Conservation (phyloP, 2,329 filamentous ascomycete species). For the Trichoderma koningii region DNA sequence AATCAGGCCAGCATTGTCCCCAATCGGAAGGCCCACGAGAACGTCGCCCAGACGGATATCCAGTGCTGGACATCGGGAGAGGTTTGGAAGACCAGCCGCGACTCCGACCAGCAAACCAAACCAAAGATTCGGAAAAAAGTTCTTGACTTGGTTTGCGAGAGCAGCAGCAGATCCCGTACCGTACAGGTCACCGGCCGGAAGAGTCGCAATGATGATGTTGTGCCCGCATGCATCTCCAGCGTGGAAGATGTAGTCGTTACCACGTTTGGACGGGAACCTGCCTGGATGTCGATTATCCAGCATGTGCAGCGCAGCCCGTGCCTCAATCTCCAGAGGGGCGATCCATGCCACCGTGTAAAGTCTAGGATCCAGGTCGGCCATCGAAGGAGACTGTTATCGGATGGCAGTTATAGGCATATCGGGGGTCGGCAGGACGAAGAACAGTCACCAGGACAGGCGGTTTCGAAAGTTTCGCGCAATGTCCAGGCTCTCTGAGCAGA, state of each 20-base stretch:
- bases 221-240: conserved; percentile 42
- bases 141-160: conserved; percentile 41
- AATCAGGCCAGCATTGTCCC: conserved; percentile 35
- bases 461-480: neutral
- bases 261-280: conserved; percentile 36
- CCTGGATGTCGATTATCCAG: conserved; percentile 40
- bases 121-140: conserved; percentile 42
- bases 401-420: neutral
- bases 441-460: neutral
- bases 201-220: conserved; percentile 42
- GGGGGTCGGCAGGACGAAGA: neutral
- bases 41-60: conserved; percentile 45
- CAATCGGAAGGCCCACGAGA: conserved; percentile 37
- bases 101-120: conserved; percentile 45
- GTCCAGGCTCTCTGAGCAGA: too few relatives aligned
- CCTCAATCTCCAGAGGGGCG: conserved; percentile 43
- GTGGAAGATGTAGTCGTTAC: conserved; percentile 43
- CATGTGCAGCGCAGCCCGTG: conserved; percentile 39
- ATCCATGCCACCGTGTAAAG: conserved; percentile 43
- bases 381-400: neutral
- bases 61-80: conserved; percentile 31
- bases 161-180: conserved; percentile 40
- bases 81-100: conserved; percentile 41
- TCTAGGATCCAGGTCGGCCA: conserved; percentile 22
- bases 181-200: conserved; percentile 41